Conservation (phyloP, 345 rosid species). For the Microcos paniculata region DNA sequence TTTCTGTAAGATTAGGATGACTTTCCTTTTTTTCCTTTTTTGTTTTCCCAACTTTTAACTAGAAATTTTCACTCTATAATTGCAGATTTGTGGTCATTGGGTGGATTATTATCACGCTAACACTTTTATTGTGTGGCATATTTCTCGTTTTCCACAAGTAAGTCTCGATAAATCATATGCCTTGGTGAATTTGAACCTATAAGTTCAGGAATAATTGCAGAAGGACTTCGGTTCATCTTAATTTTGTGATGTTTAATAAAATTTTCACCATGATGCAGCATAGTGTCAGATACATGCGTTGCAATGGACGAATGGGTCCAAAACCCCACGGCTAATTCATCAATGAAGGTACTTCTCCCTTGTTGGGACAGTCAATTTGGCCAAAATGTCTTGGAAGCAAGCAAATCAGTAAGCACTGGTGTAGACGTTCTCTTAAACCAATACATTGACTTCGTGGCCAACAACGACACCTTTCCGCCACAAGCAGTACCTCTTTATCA, state of each 20-base stretch:
- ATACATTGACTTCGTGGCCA: slow-evolving; percentile 45
- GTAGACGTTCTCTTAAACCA: slow-evolving; percentile 44
- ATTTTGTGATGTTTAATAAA: background rate
- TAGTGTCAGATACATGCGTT: slow-evolving; percentile 65
- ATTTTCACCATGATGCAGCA: slow-evolving; percentile 28
- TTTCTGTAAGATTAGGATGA: background rate
- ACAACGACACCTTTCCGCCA: slow-evolving; percentile 40
- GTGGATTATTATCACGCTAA: slow-evolving; percentile 53
- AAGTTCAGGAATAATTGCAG: background rate
- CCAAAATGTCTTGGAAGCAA: slow-evolving; percentile 42
- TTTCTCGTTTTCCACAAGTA: slow-evolving; percentile 63
- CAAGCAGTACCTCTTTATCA: slow-evolving; percentile 38
- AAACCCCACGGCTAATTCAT: slow-evolving; percentile 64
- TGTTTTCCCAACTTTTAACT: background rate
- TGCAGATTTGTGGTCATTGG: slow-evolving; percentile 48
- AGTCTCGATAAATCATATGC: slow-evolving; percentile 8
- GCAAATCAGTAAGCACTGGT: slow-evolving; percentile 39
- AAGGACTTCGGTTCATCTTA: background rate
- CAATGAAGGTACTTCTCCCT: slow-evolving; percentile 64
- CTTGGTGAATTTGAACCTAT: background rate
- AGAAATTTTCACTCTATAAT: background rate
- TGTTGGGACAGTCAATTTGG: slow-evolving; percentile 58
- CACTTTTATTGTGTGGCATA: slow-evolving; percentile 41
- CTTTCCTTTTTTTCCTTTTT: background rate
- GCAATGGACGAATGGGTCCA: slow-evolving; percentile 87